These are phyloP conservation scores for Amphichorda felina DNA, from an alignment of 2,329 filamentous ascomycete species.

Conservation along the genomic window DNA sequence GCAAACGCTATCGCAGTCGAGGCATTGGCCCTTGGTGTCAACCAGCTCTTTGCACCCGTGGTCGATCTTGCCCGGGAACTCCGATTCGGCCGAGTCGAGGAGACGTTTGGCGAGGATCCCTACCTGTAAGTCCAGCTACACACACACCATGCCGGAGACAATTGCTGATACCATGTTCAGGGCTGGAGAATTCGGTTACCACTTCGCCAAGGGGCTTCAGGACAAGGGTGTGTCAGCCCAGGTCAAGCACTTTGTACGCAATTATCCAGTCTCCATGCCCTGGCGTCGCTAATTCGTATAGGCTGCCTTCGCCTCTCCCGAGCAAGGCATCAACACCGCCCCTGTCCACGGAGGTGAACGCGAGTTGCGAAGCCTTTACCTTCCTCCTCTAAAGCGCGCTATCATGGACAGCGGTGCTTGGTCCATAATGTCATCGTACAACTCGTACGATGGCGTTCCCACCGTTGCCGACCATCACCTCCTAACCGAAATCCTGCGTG, in stretches of 20 bases:
- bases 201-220: constrained; percentile 46
- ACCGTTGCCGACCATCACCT: constrained; percentile 53
- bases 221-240: constrained; percentile 54
- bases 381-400: constrained; percentile 53
- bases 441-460: constrained; percentile 62
- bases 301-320: constrained; percentile 53
- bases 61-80: constrained; percentile 61
- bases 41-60: constrained; percentile 61
- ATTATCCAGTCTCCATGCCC: not conserved
- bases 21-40: constrained; percentile 54
- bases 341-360: constrained; percentile 41
- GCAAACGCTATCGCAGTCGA: constrained; percentile 53
- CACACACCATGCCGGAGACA: not conserved
- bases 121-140: constrained; percentile 32
- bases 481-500: constrained; percentile 56
- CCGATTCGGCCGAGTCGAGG: constrained; percentile 62
- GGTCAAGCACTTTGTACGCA: constrained; percentile 58
- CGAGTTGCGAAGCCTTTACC: constrained; percentile 40
- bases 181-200: constrained; percentile 54
- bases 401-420: constrained; percentile 59
- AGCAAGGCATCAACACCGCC: constrained; percentile 61
- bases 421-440: constrained; percentile 64
- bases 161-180: constrained; percentile 11
- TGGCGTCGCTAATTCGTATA: constrained; percentile 7
- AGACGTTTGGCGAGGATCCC: constrained; percentile 59